A percentile compares a stretch with the other conserved stretches of the same genome.
Evolutionary conservation across 306 rosid genomes (phyloP).

Genomic region (Cucurbita argyrosperma): DNA sequence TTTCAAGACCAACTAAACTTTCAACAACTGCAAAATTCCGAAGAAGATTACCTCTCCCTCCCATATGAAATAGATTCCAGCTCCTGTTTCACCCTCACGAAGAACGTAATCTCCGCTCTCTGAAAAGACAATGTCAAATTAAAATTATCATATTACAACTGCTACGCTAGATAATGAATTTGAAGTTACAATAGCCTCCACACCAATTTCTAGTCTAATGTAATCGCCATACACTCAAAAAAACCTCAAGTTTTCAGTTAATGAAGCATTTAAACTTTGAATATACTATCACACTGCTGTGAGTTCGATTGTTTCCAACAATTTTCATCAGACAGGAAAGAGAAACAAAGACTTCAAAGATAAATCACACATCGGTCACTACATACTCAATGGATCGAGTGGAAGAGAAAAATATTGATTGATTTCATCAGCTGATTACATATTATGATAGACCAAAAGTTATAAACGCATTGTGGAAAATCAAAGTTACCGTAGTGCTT

Average conservation of each 20-base stretch:
- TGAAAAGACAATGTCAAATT: conserved; percentile 15
- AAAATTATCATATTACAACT: not conserved
- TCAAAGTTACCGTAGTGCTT: conserved; percentile 42
- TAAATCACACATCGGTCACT: not conserved
- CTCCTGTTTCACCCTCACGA: conserved; percentile 65
- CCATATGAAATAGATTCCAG: conserved; percentile 76
- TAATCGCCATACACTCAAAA: not conserved
- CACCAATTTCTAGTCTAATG: not conserved
- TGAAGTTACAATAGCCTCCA: not conserved
- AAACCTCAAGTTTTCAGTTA: not conserved
- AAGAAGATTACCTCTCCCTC: conserved; percentile 69
- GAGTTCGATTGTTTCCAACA: not conserved
- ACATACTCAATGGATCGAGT: not conserved
- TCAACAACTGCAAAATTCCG: not conserved
- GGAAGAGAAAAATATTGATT: not conserved
- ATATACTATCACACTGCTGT: not conserved
- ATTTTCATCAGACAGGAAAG: not conserved
- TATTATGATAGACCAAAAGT: not conserved
- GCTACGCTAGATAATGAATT: not conserved
- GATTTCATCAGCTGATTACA: not conserved
- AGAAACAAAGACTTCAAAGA: not conserved
- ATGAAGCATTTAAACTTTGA: not conserved
- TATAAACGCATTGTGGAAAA: not conserved
- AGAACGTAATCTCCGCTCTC: conserved; percentile 54
- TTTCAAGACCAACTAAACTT: not conserved